Evolutionary conservation across 306 rosid genomes (phyloP).

Genomic region (Citrullus amarus): DNA sequence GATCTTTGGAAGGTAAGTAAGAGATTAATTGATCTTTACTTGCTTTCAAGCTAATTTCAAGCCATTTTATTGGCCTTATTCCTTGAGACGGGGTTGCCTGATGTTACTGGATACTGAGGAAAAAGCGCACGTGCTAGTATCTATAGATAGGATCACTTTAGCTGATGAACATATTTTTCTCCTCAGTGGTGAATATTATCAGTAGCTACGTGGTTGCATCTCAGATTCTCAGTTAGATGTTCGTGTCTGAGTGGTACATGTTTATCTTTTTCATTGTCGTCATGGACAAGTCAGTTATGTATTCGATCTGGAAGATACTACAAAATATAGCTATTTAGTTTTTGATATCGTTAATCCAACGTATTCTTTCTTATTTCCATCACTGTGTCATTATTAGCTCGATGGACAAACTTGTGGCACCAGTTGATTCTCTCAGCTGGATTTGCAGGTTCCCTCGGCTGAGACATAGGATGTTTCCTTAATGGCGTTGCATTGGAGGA

Average conservation of each 20-base stretch:
- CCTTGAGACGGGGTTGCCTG: conserved; percentile 62
- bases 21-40: not conserved
- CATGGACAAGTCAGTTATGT: conserved; percentile 39
- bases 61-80: not conserved
- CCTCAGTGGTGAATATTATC: not conserved
- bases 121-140: not conserved
- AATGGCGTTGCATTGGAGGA: conserved; percentile 48
- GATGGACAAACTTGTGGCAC: conserved; percentile 71
- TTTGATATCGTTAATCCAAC: not conserved
- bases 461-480: conserved; percentile 53
- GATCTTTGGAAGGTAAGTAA: not conserved
- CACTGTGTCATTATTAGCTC: conserved; percentile 23
- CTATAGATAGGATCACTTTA: conserved; percentile 1
- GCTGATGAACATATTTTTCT: not conserved
- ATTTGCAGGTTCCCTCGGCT: conserved; percentile 45
- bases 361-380: not conserved
- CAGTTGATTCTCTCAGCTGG: conserved; percentile 59
- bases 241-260: not conserved
- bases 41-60: not conserved
- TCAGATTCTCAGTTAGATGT: not conserved
- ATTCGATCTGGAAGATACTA: conserved; percentile 26
- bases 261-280: not conserved
- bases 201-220: not conserved
- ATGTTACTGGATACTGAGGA: conserved; percentile 75
- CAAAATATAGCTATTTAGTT: not conserved